Percentiles rank a stretch among this genome's conserved stretches.
These are phyloP conservation scores for Tulasnella sp. DNA, from an alignment of 768 basidiomycete genomes.

Conservation along the genomic window DNA sequence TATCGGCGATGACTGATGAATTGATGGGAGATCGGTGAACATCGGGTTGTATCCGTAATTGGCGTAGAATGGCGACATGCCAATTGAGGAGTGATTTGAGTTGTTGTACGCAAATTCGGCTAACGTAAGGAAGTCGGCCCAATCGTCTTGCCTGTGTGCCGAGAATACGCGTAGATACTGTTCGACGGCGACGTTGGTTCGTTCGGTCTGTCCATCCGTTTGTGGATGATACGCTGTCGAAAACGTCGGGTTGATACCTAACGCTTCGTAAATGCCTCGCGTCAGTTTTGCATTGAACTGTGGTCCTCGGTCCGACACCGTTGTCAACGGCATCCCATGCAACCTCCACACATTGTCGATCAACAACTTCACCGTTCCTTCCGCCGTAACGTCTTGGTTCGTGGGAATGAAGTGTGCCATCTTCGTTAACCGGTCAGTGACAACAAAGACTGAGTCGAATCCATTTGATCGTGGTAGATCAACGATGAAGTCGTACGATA, in stretches of 20 bases:
- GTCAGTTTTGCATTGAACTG: neutral
- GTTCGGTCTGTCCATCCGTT: neutral
- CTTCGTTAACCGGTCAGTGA: neutral
- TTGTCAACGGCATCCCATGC: neutral
- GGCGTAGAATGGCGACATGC: neutral
- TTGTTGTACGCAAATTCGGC: slow-evolving; percentile 5
- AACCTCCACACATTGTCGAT: neutral
- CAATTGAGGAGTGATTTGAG: neutral
- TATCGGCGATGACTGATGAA: neutral
- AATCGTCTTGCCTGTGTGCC: neutral
- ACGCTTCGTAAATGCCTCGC: neutral
- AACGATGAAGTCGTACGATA: slow-evolving; percentile 23
- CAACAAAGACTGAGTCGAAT: neutral
- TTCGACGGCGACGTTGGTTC: neutral
- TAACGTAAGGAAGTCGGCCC: neutral
- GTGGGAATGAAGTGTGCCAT: slow-evolving; percentile 4
- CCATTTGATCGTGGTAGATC: neutral
- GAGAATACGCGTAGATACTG: neutral
- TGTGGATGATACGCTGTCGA: neutral
- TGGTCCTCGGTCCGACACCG: neutral
- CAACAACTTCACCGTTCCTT: neutral
- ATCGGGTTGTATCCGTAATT: neutral
- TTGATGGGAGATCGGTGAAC: neutral
- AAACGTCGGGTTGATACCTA: neutral
- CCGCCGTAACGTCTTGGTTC: neutral